Base-by-base conservation (phyloP, 805 yeast genomes). In the Sugiyamaella smithiae region DNA sequence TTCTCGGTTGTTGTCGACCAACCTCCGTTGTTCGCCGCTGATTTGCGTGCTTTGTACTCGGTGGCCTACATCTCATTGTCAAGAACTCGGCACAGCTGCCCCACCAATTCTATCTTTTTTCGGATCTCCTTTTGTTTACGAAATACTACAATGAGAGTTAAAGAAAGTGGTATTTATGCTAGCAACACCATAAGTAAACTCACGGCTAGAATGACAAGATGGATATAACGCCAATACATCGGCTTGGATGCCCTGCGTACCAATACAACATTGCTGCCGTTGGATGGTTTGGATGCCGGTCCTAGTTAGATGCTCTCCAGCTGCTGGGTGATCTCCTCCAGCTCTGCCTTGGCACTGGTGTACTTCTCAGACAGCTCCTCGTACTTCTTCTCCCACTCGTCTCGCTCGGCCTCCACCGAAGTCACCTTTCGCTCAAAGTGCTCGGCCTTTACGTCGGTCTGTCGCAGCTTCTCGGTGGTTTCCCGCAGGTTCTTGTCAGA, bases 271-370 rank as follows among this genome's bases (percentile, higher is more conserved):
- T 7, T 6, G 33, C 33, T 29, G 33, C 16, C 33, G 14, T 7
- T 4, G 33, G 5, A 5, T 7, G 33, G 33, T 6, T 29, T 16
- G 7, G 8, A 16, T n/a, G 12, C 33, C 33, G 8, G 5, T n/a
- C 3, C 38, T 35, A 35, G 38, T 28, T 65, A 71, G 57, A 72
- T 62, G 48, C 67, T 81, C 73, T 93, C 98, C 72, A 93, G 84
- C 75, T 95, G 97, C 68, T 89, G 88, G 69, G 89, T 84, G 75
- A 93, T 90, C 74, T 90, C 97, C 63, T 93, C 98, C 75, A 93
- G 80, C 74, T 93, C 99, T 59, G 86, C 81, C 78, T 88, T 85
- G 57, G 96, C 91, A 58, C 81, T 77, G 66, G 76, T 75, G 80
- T 88, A 84, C 73, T 90, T 84, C 66, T 77, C 82, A 59, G 84